phyloP scores from a whole-genome alignment of 176 grass and related monocot species.

The Rhynchospora breviuscula region DNA sequence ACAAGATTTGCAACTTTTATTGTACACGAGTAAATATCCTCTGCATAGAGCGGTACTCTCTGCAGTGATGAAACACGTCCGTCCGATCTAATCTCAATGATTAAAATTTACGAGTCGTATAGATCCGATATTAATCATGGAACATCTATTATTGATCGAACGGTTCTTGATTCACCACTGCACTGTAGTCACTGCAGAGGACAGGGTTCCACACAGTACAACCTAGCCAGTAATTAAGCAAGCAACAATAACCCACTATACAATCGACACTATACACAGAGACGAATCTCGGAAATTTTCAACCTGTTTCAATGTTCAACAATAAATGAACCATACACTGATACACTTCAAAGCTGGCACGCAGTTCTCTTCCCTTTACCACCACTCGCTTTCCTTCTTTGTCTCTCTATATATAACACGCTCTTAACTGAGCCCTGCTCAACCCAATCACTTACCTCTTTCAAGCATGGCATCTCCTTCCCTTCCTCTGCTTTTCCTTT shows the following conservation, averaged over 20 bases:
- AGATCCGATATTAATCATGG: no score
- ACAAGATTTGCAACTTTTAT: no score
- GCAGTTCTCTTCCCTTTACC: background rate
- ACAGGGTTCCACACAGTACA: no score
- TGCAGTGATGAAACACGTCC: no score
- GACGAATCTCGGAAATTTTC: background rate
- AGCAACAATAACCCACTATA: background rate
- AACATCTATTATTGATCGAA: no score
- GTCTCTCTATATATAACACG: constrained; percentile 1
- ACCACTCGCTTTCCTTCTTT: background rate
- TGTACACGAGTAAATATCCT: no score
- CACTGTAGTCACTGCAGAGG: no score
- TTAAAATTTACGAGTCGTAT: no score
- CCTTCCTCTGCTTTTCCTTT: constrained; percentile 10
- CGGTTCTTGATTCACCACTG: no score
- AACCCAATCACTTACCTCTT: background rate
- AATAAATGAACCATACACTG: background rate
- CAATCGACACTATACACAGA: background rate
- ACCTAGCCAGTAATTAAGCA: no score
- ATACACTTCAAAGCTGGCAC: constrained; percentile 8
- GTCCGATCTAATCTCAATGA: no score
- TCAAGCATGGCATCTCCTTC: constrained; percentile 14
- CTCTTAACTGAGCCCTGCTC: background rate
- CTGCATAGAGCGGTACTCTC: no score
- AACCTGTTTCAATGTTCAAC: background rate